Evolutionary conservation across 306 rosid species (phyloP).

Genomic region (Bauhinia variegata): DNA sequence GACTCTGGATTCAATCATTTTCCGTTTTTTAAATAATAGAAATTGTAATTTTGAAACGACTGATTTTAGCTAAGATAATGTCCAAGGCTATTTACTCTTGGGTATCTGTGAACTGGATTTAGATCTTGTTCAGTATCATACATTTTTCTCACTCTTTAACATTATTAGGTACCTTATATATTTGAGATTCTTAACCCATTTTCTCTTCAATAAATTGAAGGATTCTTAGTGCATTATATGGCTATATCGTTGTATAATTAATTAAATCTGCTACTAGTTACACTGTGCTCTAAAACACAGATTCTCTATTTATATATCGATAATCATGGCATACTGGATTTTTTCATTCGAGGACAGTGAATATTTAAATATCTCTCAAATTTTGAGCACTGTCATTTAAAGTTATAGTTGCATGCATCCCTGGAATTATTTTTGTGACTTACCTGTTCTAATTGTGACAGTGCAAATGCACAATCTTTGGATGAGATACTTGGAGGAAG

Average conservation of each 20-base stretch:
- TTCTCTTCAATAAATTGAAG: conserved; percentile 1
- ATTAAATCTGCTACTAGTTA: background rate
- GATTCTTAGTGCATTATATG: conserved; percentile 2
- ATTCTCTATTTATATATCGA: background rate
- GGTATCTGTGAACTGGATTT: background rate
- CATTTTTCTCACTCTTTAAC: conserved; percentile 11
- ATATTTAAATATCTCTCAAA: conserved; percentile 15
- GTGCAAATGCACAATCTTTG: conserved; percentile 81
- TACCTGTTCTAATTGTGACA: conserved; percentile 45
- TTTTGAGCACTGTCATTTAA: conserved; percentile 14
- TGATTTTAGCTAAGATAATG: conserved; percentile 1
- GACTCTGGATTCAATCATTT: background rate
- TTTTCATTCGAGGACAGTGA: conserved; percentile 13
- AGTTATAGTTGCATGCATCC: conserved; percentile 21
- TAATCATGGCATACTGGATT: conserved; percentile 2
- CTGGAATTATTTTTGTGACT: conserved; percentile 10
- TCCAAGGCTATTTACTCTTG: background rate
- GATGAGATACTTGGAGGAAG: conserved; percentile 83
- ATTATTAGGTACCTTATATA: background rate
- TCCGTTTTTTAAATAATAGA: background rate
- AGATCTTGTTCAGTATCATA: background rate
- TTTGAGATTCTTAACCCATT: background rate
- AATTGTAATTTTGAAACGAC: background rate
- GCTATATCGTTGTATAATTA: background rate
- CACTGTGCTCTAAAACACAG: conserved; percentile 16